phyloP scores from a whole-genome alignment of 2,329 filamentous ascomycete species.

The Aspergillus ustus region DNA sequence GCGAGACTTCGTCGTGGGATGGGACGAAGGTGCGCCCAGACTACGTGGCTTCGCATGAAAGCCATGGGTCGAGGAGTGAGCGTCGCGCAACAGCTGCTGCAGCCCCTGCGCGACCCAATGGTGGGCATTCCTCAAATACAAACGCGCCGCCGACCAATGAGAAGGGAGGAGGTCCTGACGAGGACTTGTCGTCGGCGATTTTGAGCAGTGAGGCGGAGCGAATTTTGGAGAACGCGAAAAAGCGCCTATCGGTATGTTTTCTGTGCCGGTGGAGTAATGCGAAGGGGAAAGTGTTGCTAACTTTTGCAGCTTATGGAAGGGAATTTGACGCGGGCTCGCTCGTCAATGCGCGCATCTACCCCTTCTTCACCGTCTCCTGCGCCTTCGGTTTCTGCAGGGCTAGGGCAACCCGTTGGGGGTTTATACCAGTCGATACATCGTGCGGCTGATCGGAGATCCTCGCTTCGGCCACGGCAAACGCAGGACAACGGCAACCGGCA shows the following conservation, averaged over 20 bases:
- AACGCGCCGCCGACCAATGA: constrained; percentile 45
- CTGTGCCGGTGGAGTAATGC: neutral
- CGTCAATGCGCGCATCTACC: constrained; percentile 60
- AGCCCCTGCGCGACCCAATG: constrained; percentile 13
- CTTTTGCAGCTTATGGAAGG: constrained; percentile 81
- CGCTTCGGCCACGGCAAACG: constrained; percentile 49
- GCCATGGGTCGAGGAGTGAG: constrained; percentile 3
- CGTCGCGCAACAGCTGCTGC: neutral
- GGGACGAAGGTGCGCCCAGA: constrained; percentile 15
- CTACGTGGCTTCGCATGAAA: constrained; percentile 11
- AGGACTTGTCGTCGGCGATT: constrained; percentile 72
- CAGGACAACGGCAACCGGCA: constrained; percentile 56
- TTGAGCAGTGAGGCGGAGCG: constrained; percentile 83
- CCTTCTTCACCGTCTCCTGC: constrained; percentile 56
- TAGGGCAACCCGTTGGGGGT: constrained; percentile 46
- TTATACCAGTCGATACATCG: constrained; percentile 49
- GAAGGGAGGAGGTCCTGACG: constrained; percentile 54
- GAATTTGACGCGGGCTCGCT: constrained; percentile 79
- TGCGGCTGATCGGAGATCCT: constrained; percentile 44
- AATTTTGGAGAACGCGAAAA: constrained; percentile 91
- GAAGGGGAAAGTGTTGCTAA: constrained; percentile 19
- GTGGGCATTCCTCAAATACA: constrained; percentile 29
- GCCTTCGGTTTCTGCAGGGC: constrained; percentile 37
- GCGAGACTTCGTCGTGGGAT: constrained; percentile 27
- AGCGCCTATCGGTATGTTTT: constrained; percentile 75